Conservation (phyloP, 192 early-diverging fungal species). For the Lobosporangium transversale region DNA sequence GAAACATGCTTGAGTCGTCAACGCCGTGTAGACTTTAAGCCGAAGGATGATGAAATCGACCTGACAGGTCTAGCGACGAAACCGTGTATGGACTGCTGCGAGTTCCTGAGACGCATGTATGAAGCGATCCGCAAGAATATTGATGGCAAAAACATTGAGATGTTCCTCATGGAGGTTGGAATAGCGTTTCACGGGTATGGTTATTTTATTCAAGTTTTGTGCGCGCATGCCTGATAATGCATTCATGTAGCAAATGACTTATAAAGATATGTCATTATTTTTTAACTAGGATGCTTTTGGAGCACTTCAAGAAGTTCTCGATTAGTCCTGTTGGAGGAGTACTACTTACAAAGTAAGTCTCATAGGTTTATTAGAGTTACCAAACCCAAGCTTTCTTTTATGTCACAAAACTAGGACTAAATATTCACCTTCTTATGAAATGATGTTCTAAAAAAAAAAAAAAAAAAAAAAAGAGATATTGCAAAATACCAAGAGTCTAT, state of each 20-base stretch:
- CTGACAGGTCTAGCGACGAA: constrained; percentile 77
- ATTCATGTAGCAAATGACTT: not conserved
- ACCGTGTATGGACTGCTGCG: constrained; percentile 83
- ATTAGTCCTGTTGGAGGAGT: constrained; percentile 90
- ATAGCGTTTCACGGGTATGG: constrained; percentile 79
- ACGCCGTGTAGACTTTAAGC: constrained; percentile 90
- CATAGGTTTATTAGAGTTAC: too few relatives aligned
- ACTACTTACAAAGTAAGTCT: constrained; percentile 80
- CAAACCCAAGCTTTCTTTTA: too few relatives aligned
- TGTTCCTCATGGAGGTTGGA: constrained; percentile 84
- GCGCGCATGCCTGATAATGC: constrained; percentile 4
- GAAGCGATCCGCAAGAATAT: constrained; percentile 67
- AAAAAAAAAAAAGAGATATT: too few relatives aligned
- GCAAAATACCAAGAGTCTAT: constrained; percentile 93
- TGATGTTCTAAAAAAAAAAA: too few relatives aligned
- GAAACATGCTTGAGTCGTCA: constrained; percentile 75
- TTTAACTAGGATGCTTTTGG: constrained; percentile 88
- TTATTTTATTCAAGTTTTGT: too few relatives aligned
- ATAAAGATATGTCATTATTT: too few relatives aligned
- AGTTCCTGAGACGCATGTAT: constrained; percentile 78
- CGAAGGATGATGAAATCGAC: constrained; percentile 86
- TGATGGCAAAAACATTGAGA: constrained; percentile 80
- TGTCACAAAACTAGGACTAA: too few relatives aligned
- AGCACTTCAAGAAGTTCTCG: constrained; percentile 90
- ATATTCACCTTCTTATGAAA: too few relatives aligned